phyloP scores from a whole-genome alignment of 31 red algal species.

The Odonthalia washingtoniensis region DNA sequence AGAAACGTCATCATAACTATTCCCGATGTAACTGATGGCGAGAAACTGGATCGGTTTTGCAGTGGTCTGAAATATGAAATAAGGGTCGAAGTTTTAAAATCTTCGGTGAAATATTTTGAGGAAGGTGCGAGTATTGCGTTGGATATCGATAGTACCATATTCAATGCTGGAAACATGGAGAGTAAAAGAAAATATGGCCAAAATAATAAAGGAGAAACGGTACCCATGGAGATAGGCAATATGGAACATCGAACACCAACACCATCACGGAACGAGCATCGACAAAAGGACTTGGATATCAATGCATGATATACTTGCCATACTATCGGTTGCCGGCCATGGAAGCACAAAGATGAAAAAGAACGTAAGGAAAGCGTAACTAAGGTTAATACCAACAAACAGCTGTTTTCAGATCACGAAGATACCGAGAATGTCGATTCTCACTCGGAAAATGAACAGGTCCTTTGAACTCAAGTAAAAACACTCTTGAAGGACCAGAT shows the following conservation, averaged over 20 bases:
- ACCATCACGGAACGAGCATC: neutral
- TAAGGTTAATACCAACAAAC: neutral
- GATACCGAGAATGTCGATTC: neutral
- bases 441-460: neutral
- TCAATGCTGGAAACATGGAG: no score
- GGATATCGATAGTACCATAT: neutral
- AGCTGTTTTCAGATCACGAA: neutral
- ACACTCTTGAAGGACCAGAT: neutral
- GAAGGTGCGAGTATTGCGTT: slow-evolving; percentile 25
- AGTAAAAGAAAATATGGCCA: neutral
- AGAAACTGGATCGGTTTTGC: slow-evolving; percentile 34
- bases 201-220: neutral
- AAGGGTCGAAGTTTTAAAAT: slow-evolving; percentile 26
- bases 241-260: neutral
- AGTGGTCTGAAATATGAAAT: slow-evolving; percentile 20
- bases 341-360: neutral
- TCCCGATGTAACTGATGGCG: neutral
- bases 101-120: neutral
- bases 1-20: slow-evolving; percentile 21
- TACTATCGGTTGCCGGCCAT: neutral
- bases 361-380: neutral
- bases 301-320: neutral
- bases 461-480: neutral
- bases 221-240: neutral
- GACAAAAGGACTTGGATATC: neutral